phyloP scores from a whole-genome alignment of 768 basidiomycete genomes.

The Tephrocybe sp. region DNA sequence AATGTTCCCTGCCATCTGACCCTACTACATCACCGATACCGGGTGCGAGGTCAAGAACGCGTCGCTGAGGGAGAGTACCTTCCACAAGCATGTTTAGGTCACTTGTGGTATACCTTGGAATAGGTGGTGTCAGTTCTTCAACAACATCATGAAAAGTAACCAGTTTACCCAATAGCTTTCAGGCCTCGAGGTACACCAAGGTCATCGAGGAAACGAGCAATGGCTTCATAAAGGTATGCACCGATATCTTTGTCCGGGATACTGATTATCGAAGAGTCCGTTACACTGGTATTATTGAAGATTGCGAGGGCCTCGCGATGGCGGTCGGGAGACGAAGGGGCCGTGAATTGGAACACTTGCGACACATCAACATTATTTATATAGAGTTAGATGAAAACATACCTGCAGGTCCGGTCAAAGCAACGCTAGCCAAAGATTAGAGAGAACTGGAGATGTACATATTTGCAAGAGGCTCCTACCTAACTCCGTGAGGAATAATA shows the following conservation, averaged over 20 bases:
- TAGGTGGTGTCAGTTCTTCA: not conserved
- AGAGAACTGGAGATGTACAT: not conserved
- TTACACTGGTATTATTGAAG: constrained; percentile 64
- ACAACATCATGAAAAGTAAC: not conserved
- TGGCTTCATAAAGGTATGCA: constrained; percentile 75
- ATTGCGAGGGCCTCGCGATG: constrained; percentile 88
- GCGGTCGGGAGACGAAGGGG: constrained; percentile 87
- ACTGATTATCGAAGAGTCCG: constrained; percentile 66
- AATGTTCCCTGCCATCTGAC: constrained; percentile 79
- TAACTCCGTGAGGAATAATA: constrained; percentile 92
- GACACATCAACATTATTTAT: not conserved
- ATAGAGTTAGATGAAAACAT: not conserved
- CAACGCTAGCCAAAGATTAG: constrained; percentile 49
- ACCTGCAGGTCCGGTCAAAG: constrained; percentile 86
- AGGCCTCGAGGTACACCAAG: constrained; percentile 86
- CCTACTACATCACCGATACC: constrained; percentile 81
- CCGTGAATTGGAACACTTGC: constrained; percentile 90
- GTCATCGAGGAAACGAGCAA: constrained; percentile 83
- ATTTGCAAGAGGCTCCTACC: constrained; percentile 32
- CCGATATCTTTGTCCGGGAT: constrained; percentile 83
- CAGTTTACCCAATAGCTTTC: constrained; percentile 64
- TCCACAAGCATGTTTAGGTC: constrained; percentile 80
- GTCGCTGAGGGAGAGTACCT: constrained; percentile 88
- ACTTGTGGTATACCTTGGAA: constrained; percentile 51
- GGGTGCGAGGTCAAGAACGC: constrained; percentile 92